Evolutionary conservation across 2,329 filamentous ascomycete species (phyloP).

Genomic region (Cadophora malorum): DNA sequence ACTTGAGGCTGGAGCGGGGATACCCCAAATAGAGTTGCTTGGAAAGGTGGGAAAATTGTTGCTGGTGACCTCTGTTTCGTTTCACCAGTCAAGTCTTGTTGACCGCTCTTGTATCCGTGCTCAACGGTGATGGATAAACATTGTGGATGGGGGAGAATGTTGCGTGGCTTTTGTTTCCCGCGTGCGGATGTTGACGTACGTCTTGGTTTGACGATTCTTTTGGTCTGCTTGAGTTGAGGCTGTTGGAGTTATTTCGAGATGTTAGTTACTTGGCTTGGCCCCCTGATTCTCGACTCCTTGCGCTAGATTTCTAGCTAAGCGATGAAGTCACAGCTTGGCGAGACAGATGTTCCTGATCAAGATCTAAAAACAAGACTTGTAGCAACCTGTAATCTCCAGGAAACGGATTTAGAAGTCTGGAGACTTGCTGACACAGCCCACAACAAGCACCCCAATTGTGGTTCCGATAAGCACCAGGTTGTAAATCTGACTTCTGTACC

Average conservation of each 20-base stretch:
- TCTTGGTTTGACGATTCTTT: conserved; percentile 15
- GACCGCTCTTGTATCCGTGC: conserved; percentile 28
- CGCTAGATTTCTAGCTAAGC: background rate
- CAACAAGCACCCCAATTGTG: background rate
- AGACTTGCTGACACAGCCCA: conserved; percentile 8
- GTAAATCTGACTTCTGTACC: background rate
- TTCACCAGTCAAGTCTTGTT: conserved; percentile 29
- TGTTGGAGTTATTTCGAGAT: conserved; percentile 14
- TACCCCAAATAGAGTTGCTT: conserved; percentile 23
- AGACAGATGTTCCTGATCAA: background rate
- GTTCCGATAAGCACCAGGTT: conserved; percentile 2
- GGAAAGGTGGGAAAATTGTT: conserved; percentile 1
- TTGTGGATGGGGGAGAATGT: conserved; percentile 8
- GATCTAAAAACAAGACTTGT: conserved; percentile 3
- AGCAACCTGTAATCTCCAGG: conserved; percentile 13
- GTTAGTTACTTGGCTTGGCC: background rate
- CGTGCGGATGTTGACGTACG: conserved; percentile 7
- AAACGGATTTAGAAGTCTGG: conserved; percentile 15
- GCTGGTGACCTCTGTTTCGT: conserved; percentile 24
- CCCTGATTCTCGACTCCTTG: conserved; percentile 12
- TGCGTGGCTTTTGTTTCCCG: conserved; percentile 24
- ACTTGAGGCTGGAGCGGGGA: conserved; percentile 17
- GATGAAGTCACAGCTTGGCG: background rate
- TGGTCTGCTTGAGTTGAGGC: background rate
- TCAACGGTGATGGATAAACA: conserved; percentile 4